phyloP scores from a whole-genome alignment of 148 eudicot genomes.

The Heliosperma pusillum region DNA sequence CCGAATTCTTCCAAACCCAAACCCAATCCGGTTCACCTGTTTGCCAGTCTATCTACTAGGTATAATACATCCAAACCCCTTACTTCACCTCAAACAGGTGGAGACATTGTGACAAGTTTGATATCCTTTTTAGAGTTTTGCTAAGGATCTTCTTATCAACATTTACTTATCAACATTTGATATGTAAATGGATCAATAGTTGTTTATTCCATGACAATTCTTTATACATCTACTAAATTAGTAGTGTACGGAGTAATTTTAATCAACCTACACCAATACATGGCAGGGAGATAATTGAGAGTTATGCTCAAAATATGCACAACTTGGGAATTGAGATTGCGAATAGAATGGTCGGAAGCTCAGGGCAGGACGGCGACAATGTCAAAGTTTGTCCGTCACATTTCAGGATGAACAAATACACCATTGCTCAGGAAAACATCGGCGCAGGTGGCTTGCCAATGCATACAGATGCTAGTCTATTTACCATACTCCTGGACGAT shows the following conservation, averaged over 20 bases:
- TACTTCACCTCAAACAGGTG: slow-evolving; percentile 18
- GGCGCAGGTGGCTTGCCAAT: slow-evolving; percentile 49
- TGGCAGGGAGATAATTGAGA: slow-evolving; percentile 46
- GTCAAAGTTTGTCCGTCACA: slow-evolving; percentile 52
- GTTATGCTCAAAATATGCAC: slow-evolving; percentile 45
- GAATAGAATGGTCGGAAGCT: slow-evolving; percentile 36
- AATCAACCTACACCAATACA: neutral
- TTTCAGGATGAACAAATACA: slow-evolving; percentile 69
- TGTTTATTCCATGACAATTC: no score
- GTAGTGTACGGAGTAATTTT: no score
- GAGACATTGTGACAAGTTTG: slow-evolving; percentile 46
- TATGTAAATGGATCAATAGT: no score
- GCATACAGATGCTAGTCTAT: slow-evolving; percentile 73
- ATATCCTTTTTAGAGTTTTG: no score
- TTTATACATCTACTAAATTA: no score
- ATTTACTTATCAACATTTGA: no score
- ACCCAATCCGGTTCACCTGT: no score
- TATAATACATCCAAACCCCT: slow-evolving; percentile 35
- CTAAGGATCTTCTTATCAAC: no score
- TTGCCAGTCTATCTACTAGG: no score
- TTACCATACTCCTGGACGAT: slow-evolving; percentile 70
- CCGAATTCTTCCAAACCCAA: no score
- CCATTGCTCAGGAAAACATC: slow-evolving; percentile 41
- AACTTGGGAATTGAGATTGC: slow-evolving; percentile 40
- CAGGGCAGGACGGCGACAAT: slow-evolving; percentile 32